Conservation (phyloP, 108 stramenopile genomes). For the Ochromonas danica region DNA sequence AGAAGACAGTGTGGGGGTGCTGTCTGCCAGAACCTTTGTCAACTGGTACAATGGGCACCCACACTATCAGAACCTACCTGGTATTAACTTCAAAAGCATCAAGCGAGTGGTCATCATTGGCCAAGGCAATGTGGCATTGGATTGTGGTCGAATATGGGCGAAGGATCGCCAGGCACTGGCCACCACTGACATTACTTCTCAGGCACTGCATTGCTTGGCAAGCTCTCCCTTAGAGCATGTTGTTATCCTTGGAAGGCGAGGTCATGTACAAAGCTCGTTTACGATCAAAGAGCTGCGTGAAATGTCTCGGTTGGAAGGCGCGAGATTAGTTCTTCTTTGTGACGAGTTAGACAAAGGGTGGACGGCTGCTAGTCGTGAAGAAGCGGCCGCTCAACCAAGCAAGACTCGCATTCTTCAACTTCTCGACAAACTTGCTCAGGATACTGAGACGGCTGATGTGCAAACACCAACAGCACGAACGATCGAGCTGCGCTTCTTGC, state of each 20-base stretch:
- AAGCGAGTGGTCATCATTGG: constrained; percentile 77
- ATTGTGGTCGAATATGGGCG: constrained; percentile 84
- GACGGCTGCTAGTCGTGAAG: constrained; percentile 67
- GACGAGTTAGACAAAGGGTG: constrained; percentile 78
- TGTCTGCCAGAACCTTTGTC: constrained; percentile 85
- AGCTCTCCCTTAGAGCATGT: constrained; percentile 40
- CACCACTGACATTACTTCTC: constrained; percentile 74
- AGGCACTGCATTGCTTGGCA: constrained; percentile 62
- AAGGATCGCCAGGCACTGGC: constrained; percentile 69
- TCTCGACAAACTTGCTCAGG: neutral
- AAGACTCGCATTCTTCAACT: constrained; percentile 70
- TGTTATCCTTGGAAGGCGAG: constrained; percentile 85
- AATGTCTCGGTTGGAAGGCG: constrained; percentile 72
- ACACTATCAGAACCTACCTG: constrained; percentile 7
- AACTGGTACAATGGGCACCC: constrained; percentile 90
- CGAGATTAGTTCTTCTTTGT: constrained; percentile 59
- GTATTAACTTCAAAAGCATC: neutral
- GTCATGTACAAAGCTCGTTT: constrained; percentile 93
- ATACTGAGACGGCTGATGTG: neutral
- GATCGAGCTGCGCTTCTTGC: constrained; percentile 80
- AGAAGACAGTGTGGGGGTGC: constrained; percentile 62
- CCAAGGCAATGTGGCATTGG: constrained; percentile 94
- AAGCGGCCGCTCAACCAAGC: constrained; percentile 56
- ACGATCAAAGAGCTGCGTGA: constrained; percentile 98
- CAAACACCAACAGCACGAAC: constrained; percentile 33